These are phyloP conservation scores for Ceratonia siliqua DNA, from an alignment of 306 rosid genomes.

Conservation along the genomic window DNA sequence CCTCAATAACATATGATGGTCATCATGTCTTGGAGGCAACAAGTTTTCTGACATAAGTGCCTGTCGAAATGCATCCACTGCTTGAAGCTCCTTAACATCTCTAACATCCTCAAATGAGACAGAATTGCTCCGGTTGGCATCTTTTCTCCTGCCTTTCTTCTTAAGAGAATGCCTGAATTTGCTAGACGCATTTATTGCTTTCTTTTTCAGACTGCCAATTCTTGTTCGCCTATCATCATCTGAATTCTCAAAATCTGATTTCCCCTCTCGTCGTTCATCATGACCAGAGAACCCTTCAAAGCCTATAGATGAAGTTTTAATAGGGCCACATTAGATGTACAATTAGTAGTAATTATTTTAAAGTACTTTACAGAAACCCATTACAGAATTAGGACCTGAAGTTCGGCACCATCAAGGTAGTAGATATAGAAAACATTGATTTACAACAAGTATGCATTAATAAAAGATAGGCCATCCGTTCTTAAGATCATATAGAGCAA, in stretches of 20 bases:
- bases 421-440: not conserved
- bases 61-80: constrained; percentile 56
- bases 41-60: constrained; percentile 51
- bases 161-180: constrained; percentile 58
- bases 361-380: not conserved
- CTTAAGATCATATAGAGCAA: not conserved
- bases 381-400: not conserved
- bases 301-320: constrained; percentile 36
- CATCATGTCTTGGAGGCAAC: constrained; percentile 59
- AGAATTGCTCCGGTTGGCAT: constrained; percentile 14
- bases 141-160: constrained; percentile 47
- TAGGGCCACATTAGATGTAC: not conserved
- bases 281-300: constrained; percentile 55
- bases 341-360: not conserved
- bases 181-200: constrained; percentile 63
- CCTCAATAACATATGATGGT: constrained; percentile 65
- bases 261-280: constrained; percentile 52
- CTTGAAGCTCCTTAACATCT: constrained; percentile 55
- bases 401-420: not conserved
- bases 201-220: constrained; percentile 55
- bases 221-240: constrained; percentile 63
- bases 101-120: constrained; percentile 65
- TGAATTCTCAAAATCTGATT: constrained; percentile 55
- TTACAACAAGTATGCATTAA: not conserved
- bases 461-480: not conserved